Percentiles rank a stretch among this genome's conserved stretches.
Evolutionary conservation across 2,329 filamentous ascomycete species (phyloP).

Genomic region (Polytolypa hystricis): DNA sequence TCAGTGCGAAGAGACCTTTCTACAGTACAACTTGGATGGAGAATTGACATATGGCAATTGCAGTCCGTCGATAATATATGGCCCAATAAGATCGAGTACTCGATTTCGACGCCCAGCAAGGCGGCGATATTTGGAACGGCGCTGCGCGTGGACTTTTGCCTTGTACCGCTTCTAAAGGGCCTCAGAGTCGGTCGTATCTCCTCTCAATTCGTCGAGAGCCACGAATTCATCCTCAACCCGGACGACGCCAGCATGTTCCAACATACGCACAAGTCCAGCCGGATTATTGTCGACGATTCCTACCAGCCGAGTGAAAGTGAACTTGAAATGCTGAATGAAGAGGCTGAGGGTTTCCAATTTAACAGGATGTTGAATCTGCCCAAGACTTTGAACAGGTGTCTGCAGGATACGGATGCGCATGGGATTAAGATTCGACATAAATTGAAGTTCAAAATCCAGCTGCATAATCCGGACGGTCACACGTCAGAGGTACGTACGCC

Average conservation of each 20-base stretch:
- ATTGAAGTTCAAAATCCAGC: slow-evolving; percentile 77
- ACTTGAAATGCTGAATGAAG: slow-evolving; percentile 42
- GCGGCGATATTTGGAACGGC: slow-evolving; percentile 87
- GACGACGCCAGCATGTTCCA: slow-evolving; percentile 31
- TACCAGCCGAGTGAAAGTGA: slow-evolving; percentile 58
- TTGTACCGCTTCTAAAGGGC: slow-evolving; percentile 81
- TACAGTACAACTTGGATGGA: not conserved
- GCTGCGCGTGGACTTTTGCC: slow-evolving; percentile 71
- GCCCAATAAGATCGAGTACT: slow-evolving; percentile 96
- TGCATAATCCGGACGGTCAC: slow-evolving; percentile 92
- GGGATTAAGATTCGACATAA: slow-evolving; percentile 91
- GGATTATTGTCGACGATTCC: slow-evolving; percentile 57
- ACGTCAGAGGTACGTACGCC: slow-evolving; percentile 62
- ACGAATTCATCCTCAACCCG: slow-evolving; percentile 51
- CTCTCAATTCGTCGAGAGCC: slow-evolving; percentile 67
- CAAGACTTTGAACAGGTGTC: slow-evolving; percentile 67
- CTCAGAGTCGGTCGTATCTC: slow-evolving; percentile 74
- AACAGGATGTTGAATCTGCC: slow-evolving; percentile 56
- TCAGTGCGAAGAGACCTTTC: slow-evolving; percentile 15
- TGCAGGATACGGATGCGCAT: slow-evolving; percentile 80
- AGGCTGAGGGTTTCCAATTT: slow-evolving; percentile 51
- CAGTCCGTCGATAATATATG: slow-evolving; percentile 85
- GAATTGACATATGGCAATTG: not conserved
- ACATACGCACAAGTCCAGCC: slow-evolving; percentile 49
- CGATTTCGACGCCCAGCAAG: slow-evolving; percentile 84